These are phyloP conservation scores for Xylariaceae sp. DNA, from an alignment of 2,329 filamentous ascomycete species.

Conservation along the genomic window DNA sequence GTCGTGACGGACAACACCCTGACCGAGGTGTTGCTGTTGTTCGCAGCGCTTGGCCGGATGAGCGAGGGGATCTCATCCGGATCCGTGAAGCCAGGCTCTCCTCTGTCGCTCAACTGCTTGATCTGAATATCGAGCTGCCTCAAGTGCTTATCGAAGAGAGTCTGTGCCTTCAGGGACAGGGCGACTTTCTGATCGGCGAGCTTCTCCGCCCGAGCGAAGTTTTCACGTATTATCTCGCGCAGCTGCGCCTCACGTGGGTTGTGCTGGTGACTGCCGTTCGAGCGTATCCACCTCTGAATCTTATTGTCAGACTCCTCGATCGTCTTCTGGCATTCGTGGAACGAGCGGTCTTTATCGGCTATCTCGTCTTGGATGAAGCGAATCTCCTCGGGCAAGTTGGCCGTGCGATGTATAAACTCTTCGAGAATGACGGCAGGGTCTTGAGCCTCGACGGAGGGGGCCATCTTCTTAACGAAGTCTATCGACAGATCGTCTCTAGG, in stretches of 20 bases:
- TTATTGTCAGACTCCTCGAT: constrained; percentile 68
- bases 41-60: constrained; percentile 52
- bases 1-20: constrained; percentile 31
- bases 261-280: constrained; percentile 64
- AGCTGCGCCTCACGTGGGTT: constrained; percentile 72
- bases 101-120: constrained; percentile 55
- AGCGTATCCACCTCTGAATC: constrained; percentile 76
- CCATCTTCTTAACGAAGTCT: constrained; percentile 64
- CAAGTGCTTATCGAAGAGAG: constrained; percentile 57
- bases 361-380: constrained; percentile 81
- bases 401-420: constrained; percentile 68
- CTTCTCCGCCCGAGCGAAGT: constrained; percentile 62
- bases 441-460: constrained; percentile 51
- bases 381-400: constrained; percentile 77
- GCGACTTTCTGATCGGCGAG: constrained; percentile 71
- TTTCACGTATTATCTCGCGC: constrained; percentile 60
- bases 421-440: constrained; percentile 68
- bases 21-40: constrained; percentile 43
- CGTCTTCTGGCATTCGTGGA: constrained; percentile 60
- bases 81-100: constrained; percentile 56
- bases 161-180: constrained; percentile 59
- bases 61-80: constrained; percentile 59
- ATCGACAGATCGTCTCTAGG: constrained; percentile 69
- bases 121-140: constrained; percentile 58
- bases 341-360: constrained; percentile 68